Percentiles rank a stretch among this genome's conserved stretches.
Conservation (phyloP, 2,329 filamentous ascomycete species). For the Alternaria solani region DNA sequence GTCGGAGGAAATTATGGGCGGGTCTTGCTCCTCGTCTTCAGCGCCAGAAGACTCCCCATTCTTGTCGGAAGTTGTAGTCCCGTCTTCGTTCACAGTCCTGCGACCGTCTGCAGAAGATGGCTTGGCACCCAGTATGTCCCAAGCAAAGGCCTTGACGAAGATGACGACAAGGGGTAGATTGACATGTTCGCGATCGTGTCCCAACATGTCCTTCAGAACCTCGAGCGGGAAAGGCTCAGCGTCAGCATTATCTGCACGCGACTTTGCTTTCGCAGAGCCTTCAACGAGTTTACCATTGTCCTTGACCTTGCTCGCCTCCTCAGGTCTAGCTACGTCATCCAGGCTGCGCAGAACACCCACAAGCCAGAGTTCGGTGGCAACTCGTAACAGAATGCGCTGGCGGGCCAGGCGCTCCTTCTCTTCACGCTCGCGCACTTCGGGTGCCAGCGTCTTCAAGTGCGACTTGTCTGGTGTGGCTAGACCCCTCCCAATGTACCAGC, state of each 20-base stretch:
- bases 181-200: constrained; percentile 89
- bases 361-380: constrained; percentile 96
- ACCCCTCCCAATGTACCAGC: constrained; percentile 90
- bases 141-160: constrained; percentile 95
- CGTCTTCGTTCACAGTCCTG: constrained; percentile 84
- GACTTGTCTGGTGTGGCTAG: constrained; percentile 90
- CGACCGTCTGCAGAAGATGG: constrained; percentile 76
- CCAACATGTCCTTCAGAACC: constrained; percentile 95
- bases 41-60: constrained; percentile 60
- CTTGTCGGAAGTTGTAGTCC: constrained; percentile 67
- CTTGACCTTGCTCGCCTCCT: constrained; percentile 69
- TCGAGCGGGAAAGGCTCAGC: constrained; percentile 95
- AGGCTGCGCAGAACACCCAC: constrained; percentile 86
- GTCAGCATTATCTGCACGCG: constrained; percentile 68
- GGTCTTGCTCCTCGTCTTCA: constrained; percentile 68
- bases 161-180: constrained; percentile 92
- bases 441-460: constrained; percentile 76
- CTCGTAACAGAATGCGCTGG: constrained; percentile 83
- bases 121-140: constrained; percentile 90
- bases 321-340: constrained; percentile 70
- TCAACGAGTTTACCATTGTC: constrained; percentile 63
- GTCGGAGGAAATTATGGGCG: constrained; percentile 77
- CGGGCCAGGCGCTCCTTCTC: constrained; percentile 91
- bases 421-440: constrained; percentile 89
- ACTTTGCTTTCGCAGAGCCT: constrained; percentile 68